A percentile compares a stretch with the other conserved stretches of the same genome.
Conservation (phyloP, 805 yeast species). For the Torulaspora franciscae region DNA sequence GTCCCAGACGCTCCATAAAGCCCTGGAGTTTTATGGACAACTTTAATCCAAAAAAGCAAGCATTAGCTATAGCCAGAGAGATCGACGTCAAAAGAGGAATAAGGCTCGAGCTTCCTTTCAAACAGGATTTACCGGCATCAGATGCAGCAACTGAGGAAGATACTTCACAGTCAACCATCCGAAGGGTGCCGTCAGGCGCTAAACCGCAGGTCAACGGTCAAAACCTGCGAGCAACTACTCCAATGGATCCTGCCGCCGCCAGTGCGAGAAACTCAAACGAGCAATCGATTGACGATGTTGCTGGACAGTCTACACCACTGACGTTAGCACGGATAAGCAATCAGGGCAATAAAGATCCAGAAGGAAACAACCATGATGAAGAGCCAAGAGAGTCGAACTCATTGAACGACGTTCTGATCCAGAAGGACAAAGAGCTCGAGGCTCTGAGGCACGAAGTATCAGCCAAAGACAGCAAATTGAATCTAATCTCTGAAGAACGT, state of each 20-base stretch:
- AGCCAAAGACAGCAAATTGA: constrained; percentile 3
- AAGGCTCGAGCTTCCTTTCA: constrained; percentile 9
- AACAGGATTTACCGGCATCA: constrained; percentile 3
- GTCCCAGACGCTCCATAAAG: constrained; percentile 10
- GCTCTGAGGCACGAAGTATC: constrained; percentile 1
- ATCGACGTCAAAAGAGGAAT: constrained; percentile 19
- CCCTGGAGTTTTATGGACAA: constrained; percentile 16
- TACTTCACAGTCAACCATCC: constrained; percentile 13
- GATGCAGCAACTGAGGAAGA: constrained; percentile 5
- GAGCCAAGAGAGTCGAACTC: not conserved
- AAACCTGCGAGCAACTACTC: constrained; percentile 17
- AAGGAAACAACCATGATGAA: not conserved
- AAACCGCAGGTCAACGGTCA: constrained; percentile 19
- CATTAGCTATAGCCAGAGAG: constrained; percentile 21
- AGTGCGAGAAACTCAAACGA: constrained; percentile 7
- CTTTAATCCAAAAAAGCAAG: constrained; percentile 19
- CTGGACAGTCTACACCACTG: constrained; percentile 24
- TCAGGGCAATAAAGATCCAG: not conserved
- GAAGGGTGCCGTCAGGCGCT: constrained; percentile 22
- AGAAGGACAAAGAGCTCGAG: constrained; percentile 1
- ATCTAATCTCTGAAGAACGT: not conserved
- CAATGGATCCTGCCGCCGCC: constrained; percentile 13
- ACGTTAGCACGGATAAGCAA: constrained; percentile 9
- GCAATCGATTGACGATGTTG: constrained; percentile 17
- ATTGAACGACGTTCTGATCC: constrained; percentile 1